A percentile compares a stretch with the other conserved stretches of the same genome.
These are phyloP conservation scores for Xylaria castorea DNA, from an alignment of 495 filamentous ascomycete genomes.

Conservation along the genomic window DNA sequence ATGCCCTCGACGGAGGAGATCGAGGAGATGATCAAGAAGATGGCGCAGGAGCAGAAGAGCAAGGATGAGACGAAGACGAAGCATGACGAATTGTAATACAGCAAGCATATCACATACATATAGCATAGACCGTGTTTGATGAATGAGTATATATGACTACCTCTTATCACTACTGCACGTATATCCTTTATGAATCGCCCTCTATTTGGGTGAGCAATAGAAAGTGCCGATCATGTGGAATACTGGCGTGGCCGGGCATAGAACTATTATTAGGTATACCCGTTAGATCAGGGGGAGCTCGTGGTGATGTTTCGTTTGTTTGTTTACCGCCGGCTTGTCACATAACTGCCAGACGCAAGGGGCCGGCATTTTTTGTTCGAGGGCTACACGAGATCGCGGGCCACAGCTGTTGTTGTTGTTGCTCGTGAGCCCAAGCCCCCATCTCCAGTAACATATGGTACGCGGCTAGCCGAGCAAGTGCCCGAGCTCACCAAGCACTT, in stretches of 20 bases:
- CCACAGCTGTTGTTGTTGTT: not conserved
- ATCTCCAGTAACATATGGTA: slow-evolving; percentile 5
- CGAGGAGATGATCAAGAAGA: slow-evolving; percentile 56
- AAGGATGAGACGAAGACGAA: slow-evolving; percentile 43
- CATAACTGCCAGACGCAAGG: not conserved
- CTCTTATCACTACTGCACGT: not conserved
- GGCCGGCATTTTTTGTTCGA: not conserved
- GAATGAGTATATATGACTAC: slow-evolving; percentile 33
- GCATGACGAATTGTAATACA: slow-evolving; percentile 60
- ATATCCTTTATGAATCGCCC: not conserved
- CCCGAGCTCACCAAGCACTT: not conserved
- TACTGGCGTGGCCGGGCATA: not conserved
- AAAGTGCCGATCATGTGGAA: not conserved
- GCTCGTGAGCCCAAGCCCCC: not conserved
- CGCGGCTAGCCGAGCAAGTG: slow-evolving; percentile 8
- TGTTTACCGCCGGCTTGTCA: not conserved
- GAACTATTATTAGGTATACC: not conserved
- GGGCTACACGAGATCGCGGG: slow-evolving; percentile 17
- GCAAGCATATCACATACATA: not conserved
- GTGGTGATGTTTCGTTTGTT: not conserved
- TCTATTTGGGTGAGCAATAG: not conserved
- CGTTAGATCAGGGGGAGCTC: not conserved
- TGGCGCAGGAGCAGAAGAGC: slow-evolving; percentile 49
- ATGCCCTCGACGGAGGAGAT: slow-evolving; percentile 53
- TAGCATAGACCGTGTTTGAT: slow-evolving; percentile 29